phyloP scores from a whole-genome alignment of 108 stramenopile species.

The Cafeteria roenbergensis region DNA sequence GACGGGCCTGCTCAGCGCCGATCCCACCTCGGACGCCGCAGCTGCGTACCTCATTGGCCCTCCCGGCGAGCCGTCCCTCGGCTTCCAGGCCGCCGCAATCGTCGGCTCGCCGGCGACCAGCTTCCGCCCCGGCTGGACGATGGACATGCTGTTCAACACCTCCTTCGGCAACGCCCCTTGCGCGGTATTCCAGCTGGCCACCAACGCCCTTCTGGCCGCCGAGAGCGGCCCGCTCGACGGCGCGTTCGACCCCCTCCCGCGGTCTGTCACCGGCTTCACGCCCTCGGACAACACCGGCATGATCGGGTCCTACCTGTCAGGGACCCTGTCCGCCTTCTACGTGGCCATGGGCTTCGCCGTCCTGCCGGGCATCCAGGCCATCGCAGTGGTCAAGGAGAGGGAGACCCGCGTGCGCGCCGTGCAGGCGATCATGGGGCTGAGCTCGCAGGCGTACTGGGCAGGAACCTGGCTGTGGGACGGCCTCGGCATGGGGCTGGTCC shows the following conservation, averaged over 20 bases:
- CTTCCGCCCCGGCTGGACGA: too few relatives aligned
- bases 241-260: neutral
- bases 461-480: neutral
- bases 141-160: too few relatives aligned
- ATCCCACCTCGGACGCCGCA: too few relatives aligned
- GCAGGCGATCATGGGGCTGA: neutral
- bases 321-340: neutral
- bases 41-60: too few relatives aligned
- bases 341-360: neutral
- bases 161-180: too few relatives aligned
- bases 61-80: too few relatives aligned
- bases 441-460: neutral
- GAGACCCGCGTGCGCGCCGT: neutral
- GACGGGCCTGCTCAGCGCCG: too few relatives aligned
- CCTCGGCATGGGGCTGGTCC: neutral
- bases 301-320: neutral
- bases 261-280: neutral
- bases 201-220: too few relatives aligned
- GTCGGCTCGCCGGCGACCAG: too few relatives aligned
- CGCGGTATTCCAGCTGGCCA: too few relatives aligned
- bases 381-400: neutral
- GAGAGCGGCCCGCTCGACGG: too few relatives aligned
- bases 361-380: neutral
- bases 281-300: neutral
- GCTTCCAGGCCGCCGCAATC: too few relatives aligned